Conservation (phyloP, 2,329 filamentous ascomycete genomes). For the Phyllosticta ampelicida region DNA sequence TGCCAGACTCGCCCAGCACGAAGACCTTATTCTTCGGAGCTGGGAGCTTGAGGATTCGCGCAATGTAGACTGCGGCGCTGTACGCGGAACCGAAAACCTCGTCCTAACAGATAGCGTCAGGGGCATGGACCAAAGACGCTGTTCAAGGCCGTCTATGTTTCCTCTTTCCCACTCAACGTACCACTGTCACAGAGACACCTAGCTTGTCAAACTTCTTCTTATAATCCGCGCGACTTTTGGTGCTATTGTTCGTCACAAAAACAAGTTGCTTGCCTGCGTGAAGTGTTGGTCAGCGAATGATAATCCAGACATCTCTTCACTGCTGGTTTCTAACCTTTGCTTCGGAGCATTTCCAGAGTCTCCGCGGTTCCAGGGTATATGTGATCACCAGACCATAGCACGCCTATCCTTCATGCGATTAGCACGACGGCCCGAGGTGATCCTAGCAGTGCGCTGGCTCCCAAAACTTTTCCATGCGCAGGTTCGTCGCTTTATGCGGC, state of each 20-base stretch:
- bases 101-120: conserved; percentile 40
- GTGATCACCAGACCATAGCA: conserved; percentile 92
- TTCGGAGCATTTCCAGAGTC: conserved; percentile 71
- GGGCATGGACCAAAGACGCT: not conserved
- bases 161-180: conserved; percentile 19
- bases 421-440: not conserved
- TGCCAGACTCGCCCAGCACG: conserved; percentile 80
- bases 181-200: conserved; percentile 64
- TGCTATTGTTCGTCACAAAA: conserved; percentile 98
- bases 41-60: conserved; percentile 74
- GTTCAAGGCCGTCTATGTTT: not conserved
- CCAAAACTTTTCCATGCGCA: not conserved
- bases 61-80: conserved; percentile 91
- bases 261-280: conserved; percentile 72
- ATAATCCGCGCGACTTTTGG: conserved; percentile 88
- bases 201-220: conserved; percentile 77
- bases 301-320: not conserved
- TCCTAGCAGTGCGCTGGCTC: not conserved
- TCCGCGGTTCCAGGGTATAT: conserved; percentile 77
- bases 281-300: not conserved
- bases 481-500: not conserved
- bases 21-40: conserved; percentile 83
- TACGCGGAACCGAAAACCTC: conserved; percentile 96
- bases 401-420: conserved; percentile 50
- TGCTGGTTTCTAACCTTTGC: conserved; percentile 49